Evolutionary conservation across 148 eudicot species (phyloP), one percentile per base, ranked within the genome.

Genomic region (Cornus controversa): DNA sequence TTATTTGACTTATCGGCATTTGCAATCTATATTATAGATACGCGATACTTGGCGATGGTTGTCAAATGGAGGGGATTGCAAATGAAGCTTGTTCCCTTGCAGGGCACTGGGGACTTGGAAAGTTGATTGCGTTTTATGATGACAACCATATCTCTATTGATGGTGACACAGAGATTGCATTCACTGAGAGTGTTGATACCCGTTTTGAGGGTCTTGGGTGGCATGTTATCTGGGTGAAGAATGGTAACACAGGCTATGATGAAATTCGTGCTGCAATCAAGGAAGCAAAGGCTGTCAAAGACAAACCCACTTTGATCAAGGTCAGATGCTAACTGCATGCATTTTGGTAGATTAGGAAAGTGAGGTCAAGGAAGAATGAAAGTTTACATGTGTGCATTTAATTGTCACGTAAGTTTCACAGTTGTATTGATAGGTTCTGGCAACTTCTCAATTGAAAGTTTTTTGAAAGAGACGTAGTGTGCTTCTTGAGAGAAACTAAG

Each of bases 211-310:
- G 85, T 81, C 94, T 96, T 69, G 99, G 99, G 71, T 96, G 99
- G 99, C 99, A 96, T 79, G 93, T 96, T 26, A 93, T 96, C 66
- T 96, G 99, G 98, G 98, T 96, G 73, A 93, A 93, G 91, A 93
- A 93, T 77, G 99, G 99, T 20, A 93, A 93, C 84, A 86, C 83
- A 64, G 98, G 97, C 26, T 91, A 91, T 71, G 97, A 96, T 86
- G 99, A 96, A 64, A 93, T 96, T 67, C 99, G 98, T 79, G 98
- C 99, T 87, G 99, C 99, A 40, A 96, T 96, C 60, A 89, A 89
- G 86, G 98, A 96, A 85, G 99, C 99, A 27, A 96, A 96, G 86
- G 80, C 98, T 80, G 97, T 96, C 11, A 96, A 75, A 50, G 99
- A 96, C 88, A 93, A 87, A 81, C 99, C 99, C 0, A 96, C 99